These are phyloP conservation scores for Penicillium glabrum DNA, from an alignment of 2,329 filamentous ascomycete genomes.

Conservation along the genomic window DNA sequence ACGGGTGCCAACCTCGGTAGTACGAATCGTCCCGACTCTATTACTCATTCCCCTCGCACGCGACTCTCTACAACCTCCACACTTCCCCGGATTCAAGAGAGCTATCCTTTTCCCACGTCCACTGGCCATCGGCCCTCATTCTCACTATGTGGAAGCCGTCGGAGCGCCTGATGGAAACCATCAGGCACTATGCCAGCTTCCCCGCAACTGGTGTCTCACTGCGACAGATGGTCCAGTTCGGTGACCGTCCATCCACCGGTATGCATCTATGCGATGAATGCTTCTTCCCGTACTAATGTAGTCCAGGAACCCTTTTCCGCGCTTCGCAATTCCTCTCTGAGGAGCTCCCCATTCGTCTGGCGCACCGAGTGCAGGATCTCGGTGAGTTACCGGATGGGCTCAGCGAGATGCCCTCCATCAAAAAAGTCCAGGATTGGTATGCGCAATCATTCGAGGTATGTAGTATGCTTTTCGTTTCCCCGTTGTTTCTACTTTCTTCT, in stretches of 20 bases:
- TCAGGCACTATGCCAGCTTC: constrained; percentile 95
- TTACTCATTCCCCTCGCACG: constrained; percentile 10
- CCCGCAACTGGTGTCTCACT: constrained; percentile 94
- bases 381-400: constrained; percentile 90
- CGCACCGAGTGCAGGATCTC: constrained; percentile 94
- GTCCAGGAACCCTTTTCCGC: constrained; percentile 84
- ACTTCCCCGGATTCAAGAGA: constrained; percentile 1
- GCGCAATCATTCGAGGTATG: constrained; percentile 97
- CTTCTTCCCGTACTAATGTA: not conserved
- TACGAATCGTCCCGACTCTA: constrained; percentile 17
- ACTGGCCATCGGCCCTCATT: constrained; percentile 29
- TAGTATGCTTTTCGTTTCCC: not conserved
- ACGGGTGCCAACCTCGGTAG: constrained; percentile 31
- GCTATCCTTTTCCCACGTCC: not conserved
- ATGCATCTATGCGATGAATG: constrained; percentile 32
- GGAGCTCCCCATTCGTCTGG: constrained; percentile 93
- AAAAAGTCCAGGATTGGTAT: constrained; percentile 96
- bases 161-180: constrained; percentile 90
- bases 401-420: constrained; percentile 96
- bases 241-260: constrained; percentile 89
- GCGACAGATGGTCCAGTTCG: constrained; percentile 99
- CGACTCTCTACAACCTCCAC: constrained; percentile 8
- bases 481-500: not conserved
- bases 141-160: constrained; percentile 84
- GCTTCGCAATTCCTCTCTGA: constrained; percentile 98